Evolutionary conservation across 2,329 filamentous ascomycete genomes (phyloP), one percentile per base, ranked within the genome.

Genomic region (Talaromyces funiculosus): DNA sequence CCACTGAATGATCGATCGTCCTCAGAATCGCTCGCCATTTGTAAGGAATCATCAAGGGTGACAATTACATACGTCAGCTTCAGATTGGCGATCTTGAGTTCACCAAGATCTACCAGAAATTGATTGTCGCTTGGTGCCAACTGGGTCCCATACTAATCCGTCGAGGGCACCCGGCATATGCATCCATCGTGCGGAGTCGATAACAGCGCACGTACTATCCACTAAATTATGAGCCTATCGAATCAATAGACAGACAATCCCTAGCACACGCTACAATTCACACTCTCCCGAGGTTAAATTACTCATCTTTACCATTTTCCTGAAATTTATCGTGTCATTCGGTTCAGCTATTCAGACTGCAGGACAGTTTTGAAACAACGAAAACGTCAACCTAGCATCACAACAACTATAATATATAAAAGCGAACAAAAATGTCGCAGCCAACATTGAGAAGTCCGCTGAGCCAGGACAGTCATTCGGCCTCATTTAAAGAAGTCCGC

Each of bases 401-500:
- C 7, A 38, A 14, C 20, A 16, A 22, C 9, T 37, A 9, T 8
- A 6, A 40, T 16, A 38, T 20, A 24, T 9, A 16, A 10, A 26
- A 24, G 20, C 18, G 3, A 24, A n/a, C 33, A 12, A 54, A 42
- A 33, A 59, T 59, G 57, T 60, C 57, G 20, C 51, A 35, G 10
- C 33, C 57, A 33, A 24, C 51, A 12, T 22, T 57, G 7, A 60
- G 49, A 12, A 54, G 57, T 47, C 56, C 60, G 12, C 16, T 33
- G 47, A 51, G 47, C 29, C 49, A 37, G 33, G 29, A 54, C 20
- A 18, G 29, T 5, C 57, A 33, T n/a, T 31, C 29, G 16, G n/a
- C 47, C 24, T 53, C 59, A 7, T 74, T 73, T 65, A 78, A 75
- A 68, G 75, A 75, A 63, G 75, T 77, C 37, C 75, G 72, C 56